Evolutionary conservation across 2,329 filamentous ascomycete genomes (phyloP), one percentile per base, ranked within the genome.

Genomic region (Furcasterigmium furcatum): DNA sequence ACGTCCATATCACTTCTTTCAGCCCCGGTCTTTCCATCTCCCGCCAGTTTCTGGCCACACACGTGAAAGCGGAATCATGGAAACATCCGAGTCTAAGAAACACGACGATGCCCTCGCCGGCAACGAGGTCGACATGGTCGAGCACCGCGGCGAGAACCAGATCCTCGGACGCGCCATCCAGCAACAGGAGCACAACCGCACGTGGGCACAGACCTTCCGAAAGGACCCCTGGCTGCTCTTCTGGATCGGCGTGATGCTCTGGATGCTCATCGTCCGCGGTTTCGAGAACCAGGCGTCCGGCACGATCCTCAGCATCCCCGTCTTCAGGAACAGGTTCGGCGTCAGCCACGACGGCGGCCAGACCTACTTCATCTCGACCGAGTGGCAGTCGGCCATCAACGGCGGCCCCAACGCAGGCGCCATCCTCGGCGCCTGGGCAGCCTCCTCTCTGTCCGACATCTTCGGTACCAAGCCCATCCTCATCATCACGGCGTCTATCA

Each of bases 201-300:
- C 54, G 1, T 58, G 56, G 25, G 7, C 48, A 4, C 45, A 61
- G 36, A 58, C 58, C 2, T 45, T 61, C 1, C 55, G 54, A 4
- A 51, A 52, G 4, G 58, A 61, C 19, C 58, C 58, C 16, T 54
- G 55, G 49, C 57, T 61, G n/a, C 47, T 61, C 1, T 51, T 61
- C 21, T 61, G 58, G 58, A 57, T 58, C 2, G 58, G 52, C 2
- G 56, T 60, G 4, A 61, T 61, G 58, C 55, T 61, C 5, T 60
- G 57, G 58, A 60, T 58, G 1, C 39, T 60, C 9, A 56, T 59
- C n/a, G 57, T 60, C 4, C 57, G 58, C 5, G 58, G 58, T 2
- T 60, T 60, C 38, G 58, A 60, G 38, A 56, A 47, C 40, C 54
- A 55, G 21, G 51, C 58, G 1, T 58, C 58, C 2, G 54, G 58